Evolutionary conservation across 805 yeast genomes (phyloP).

Genomic region (Starmera dryadoides): DNA sequence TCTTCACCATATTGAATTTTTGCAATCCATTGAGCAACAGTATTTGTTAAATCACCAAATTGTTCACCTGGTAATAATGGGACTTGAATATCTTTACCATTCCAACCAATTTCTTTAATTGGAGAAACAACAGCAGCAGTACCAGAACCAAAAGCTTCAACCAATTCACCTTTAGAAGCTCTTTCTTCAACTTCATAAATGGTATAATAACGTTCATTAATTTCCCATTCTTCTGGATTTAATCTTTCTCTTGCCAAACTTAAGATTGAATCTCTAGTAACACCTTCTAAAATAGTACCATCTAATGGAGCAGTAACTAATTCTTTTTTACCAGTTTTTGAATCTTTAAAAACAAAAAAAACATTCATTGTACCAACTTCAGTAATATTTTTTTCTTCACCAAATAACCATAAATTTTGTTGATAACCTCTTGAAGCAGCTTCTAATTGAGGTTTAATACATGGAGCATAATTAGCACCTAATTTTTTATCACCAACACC

Average conservation of each 20-base stretch:
- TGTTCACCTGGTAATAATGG: conserved; percentile 80
- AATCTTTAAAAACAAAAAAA: conserved; percentile 76
- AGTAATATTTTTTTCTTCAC: conserved; percentile 79
- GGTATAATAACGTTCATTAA: conserved; percentile 78
- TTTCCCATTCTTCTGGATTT: conserved; percentile 69
- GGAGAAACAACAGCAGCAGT: conserved; percentile 98
- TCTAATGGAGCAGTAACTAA: conserved; percentile 94
- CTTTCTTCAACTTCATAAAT: conserved; percentile 75
- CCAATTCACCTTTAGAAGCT: conserved; percentile 72
- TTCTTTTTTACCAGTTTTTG: conserved; percentile 78
- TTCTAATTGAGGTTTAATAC: conserved; percentile 82
- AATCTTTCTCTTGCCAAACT: conserved; percentile 70
- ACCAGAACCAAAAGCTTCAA: conserved; percentile 96
- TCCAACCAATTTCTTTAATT: conserved; percentile 79
- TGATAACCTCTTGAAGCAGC: conserved; percentile 91
- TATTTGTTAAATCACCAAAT: conserved; percentile 69
- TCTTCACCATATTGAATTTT: conserved; percentile 86
- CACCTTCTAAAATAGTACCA: conserved; percentile 96
- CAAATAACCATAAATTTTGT: conserved; percentile 95
- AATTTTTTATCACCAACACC: conserved; percentile 95
- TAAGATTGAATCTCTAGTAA: conserved; percentile 86
- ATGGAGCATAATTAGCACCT: conserved; percentile 98
- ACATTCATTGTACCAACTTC: conserved; percentile 98
- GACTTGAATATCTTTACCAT: conserved; percentile 62
- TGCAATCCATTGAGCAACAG: conserved; percentile 78